These are phyloP conservation scores for Endogone sp. DNA, from an alignment of 192 early-diverging fungal genomes.

Conservation along the genomic window DNA sequence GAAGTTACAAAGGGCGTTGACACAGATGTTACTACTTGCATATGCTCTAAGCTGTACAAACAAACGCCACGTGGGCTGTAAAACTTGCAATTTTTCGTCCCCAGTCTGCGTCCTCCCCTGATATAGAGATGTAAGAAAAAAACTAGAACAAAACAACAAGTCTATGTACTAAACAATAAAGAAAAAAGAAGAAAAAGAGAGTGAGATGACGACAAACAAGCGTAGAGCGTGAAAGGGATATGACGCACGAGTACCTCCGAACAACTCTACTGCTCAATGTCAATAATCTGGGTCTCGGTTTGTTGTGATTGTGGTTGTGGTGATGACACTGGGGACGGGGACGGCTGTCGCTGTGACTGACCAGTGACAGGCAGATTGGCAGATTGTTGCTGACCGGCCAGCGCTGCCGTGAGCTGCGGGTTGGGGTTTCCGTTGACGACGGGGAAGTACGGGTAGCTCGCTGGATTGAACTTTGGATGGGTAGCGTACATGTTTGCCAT, in stretches of 20 bases:
- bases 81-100: no score
- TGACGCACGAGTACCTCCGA: neutral
- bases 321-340: neutral
- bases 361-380: slow-evolving; percentile 1
- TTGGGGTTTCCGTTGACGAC: neutral
- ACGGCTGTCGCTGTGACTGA: neutral
- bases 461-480: neutral
- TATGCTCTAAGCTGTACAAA: no score
- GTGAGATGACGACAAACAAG: neutral
- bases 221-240: neutral
- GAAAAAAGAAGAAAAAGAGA: slow-evolving; percentile 2
- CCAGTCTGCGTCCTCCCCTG: no score
- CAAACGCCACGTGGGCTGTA: no score
- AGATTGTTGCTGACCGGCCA: slow-evolving; percentile 5
- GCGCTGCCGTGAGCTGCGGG: slow-evolving; percentile 7
- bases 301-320: neutral
- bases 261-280: neutral
- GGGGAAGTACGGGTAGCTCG: neutral
- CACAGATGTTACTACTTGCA: no score
- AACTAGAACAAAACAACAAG: neutral
- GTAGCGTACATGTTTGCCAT: slow-evolving; percentile 14
- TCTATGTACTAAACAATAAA: slow-evolving; percentile 2
- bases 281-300: neutral
- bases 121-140: neutral
- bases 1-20: no score